Evolutionary conservation across 495 filamentous ascomycete genomes (phyloP).

Genomic region (Talaromyces trachyspermus): DNA sequence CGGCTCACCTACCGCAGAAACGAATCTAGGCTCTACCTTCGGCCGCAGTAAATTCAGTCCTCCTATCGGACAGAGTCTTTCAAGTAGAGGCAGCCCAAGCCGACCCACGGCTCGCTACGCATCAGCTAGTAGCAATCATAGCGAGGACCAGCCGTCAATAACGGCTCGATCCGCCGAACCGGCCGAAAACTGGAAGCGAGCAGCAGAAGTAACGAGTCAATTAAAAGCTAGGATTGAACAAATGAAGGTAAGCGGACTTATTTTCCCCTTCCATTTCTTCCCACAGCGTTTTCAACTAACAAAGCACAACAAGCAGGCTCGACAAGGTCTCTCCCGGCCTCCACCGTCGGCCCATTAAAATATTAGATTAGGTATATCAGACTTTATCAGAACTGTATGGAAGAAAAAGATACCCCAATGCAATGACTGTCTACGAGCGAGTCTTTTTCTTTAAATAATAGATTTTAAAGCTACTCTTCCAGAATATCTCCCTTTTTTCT

Average conservation of each 20-base stretch:
- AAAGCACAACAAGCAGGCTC: conserved; percentile 6
- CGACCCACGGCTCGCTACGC: conserved; percentile 29
- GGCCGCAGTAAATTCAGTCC: conserved; percentile 40
- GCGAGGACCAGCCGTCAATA: conserved; percentile 29
- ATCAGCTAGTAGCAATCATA: conserved; percentile 24
- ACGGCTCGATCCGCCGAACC: conserved; percentile 40
- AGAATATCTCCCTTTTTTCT: not conserved
- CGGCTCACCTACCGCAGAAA: conserved; percentile 29
- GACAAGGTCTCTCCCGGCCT: conserved; percentile 10
- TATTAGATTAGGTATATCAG: not conserved
- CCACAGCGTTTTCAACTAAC: not conserved
- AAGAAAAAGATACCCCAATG: not conserved
- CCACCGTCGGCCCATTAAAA: conserved; percentile 1
- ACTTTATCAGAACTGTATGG: too few species aligned
- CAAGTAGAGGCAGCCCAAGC: conserved; percentile 51
- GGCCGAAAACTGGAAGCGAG: conserved; percentile 93
- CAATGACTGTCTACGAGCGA: too few species aligned
- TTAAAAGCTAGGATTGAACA: conserved; percentile 93
- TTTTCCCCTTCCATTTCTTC: conserved; percentile 2
- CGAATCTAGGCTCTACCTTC: conserved; percentile 27
- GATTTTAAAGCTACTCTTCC: too few species aligned
- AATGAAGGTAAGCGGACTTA: conserved; percentile 56
- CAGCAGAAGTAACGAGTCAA: conserved; percentile 97
- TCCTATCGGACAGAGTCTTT: conserved; percentile 42
- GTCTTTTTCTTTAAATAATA: not conserved